These are phyloP conservation scores for Helichrysum umbraculigerum DNA, from an alignment of 129 eudicot genomes.

Conservation along the genomic window DNA sequence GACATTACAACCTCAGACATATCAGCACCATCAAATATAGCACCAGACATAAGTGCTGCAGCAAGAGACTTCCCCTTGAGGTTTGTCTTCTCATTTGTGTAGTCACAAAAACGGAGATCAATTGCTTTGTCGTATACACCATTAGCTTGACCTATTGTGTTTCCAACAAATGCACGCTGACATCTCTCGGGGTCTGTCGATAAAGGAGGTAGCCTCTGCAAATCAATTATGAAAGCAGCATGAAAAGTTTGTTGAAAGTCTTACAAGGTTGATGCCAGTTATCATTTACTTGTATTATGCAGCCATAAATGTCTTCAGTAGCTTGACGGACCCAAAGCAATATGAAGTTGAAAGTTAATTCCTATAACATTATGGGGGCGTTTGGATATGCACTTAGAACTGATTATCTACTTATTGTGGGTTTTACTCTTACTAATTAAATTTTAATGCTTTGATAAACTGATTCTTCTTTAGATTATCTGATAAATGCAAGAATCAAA, in stretches of 20 bases:
- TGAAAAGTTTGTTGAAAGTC: neutral
- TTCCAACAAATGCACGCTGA: conserved; percentile 89
- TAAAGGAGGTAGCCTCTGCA: conserved; percentile 93
- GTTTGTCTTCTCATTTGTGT: conserved; percentile 80
- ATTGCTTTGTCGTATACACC: conserved; percentile 93
- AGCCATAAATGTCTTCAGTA: too few species aligned
- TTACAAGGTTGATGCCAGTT: too few species aligned
- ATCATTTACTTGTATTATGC: too few species aligned
- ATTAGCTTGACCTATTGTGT: conserved; percentile 97
- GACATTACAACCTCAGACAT: conserved; percentile 98
- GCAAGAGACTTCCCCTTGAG: conserved; percentile 95
- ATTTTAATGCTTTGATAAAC: neutral
- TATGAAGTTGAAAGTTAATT: too few species aligned
- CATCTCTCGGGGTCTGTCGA: conserved; percentile 88
- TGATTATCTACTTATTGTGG: too few species aligned
- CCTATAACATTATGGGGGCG: too few species aligned
- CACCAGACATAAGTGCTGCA: conserved; percentile 96
- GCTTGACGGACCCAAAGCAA: too few species aligned
- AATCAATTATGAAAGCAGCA: conserved; percentile 14
- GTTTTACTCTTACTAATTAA: neutral
- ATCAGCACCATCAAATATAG: conserved; percentile 98
- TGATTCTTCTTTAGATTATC: neutral
- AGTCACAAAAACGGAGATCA: conserved; percentile 96
- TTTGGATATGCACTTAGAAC: too few species aligned
- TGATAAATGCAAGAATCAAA: neutral